Base-by-base conservation (phyloP, 129 eudicot species). In the Flaveria robusta region DNA sequence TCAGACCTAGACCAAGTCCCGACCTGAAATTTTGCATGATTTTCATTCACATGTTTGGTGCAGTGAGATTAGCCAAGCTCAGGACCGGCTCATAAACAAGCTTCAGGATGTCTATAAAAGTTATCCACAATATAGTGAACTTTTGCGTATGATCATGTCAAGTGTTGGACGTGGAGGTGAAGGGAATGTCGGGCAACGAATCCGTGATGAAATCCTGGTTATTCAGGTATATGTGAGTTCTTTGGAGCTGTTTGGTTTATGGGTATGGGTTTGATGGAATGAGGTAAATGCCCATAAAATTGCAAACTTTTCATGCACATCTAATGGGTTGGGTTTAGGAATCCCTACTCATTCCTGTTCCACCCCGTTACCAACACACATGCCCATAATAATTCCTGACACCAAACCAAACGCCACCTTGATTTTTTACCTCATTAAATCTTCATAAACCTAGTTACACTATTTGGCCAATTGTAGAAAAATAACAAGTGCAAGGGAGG, bases 121-220 rank as follows among this genome's bases (percentile, higher is more conserved):
- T 77, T 66, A 70, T 65, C 96, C 97, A 47, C 88, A 83, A 79
- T 89, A 91, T 70, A 94, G 90, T 72, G 97, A 95, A 85, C 86
- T 91, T 80, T 14, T 91, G 65, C 87, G 97, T 2, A 86, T 95
- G 99, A 89, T 91, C 75, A 74, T 95, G 99, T 87, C 99, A 26
- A 89, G 94, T 83, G 96, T 95, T 80, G 99, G 99, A 34, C 97
- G 97, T 75, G 99, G 99, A 68, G 99, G 97, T 78, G 92, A 95
- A 77, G 99, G 99, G 69, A 97, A 95, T 86, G 99, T 95, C 9
- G 99, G 99, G 55, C 99, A 95, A 85, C 80, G 99, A 51, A 95
- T 95, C 75, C 86, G 97, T 63, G 99, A 95, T 86, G 99, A 91
- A 83, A 95, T 95, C 27, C 79, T 95, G 70, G 96, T 95, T 77